phyloP scores from a whole-genome alignment of 257 asterid species.

The Jaltomata sinuosa region DNA sequence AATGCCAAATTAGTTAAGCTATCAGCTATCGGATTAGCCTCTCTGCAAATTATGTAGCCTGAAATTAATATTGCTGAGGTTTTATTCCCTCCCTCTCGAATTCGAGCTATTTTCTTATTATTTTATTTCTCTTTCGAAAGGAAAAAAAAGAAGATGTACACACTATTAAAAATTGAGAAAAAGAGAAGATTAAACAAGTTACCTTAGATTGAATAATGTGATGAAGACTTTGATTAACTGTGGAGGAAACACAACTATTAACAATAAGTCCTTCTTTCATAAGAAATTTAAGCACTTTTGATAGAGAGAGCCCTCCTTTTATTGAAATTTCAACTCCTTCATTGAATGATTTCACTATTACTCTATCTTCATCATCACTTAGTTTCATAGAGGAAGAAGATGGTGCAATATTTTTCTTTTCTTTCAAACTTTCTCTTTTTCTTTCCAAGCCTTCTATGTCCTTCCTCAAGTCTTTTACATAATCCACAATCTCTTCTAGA shows the following conservation, averaged over 20 bases:
- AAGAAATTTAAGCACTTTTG: constrained; percentile 6
- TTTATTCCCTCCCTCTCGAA: too few species aligned
- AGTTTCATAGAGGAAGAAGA: not conserved
- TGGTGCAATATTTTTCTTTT: not conserved
- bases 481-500: not conserved
- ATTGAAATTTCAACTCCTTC: not conserved
- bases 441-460: not conserved
- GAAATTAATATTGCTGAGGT: not conserved
- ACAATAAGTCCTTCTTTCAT: constrained; percentile 12
- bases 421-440: not conserved
- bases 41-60: too few species aligned
- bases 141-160: not conserved
- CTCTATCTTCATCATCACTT: not conserved
- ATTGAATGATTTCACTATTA: not conserved
- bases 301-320: not conserved
- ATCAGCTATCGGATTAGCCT: too few species aligned
- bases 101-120: too few species aligned
- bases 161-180: not conserved
- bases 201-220: constrained; percentile 15
- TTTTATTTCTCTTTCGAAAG: not conserved
- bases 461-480: not conserved
- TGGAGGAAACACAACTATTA: constrained; percentile 6
- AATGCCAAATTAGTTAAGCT: too few species aligned
- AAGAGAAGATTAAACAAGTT: not conserved
- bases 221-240: not conserved